Evolutionary conservation across 116 monocot genomes (phyloP).

Genomic region (Posidonia oceanica): DNA sequence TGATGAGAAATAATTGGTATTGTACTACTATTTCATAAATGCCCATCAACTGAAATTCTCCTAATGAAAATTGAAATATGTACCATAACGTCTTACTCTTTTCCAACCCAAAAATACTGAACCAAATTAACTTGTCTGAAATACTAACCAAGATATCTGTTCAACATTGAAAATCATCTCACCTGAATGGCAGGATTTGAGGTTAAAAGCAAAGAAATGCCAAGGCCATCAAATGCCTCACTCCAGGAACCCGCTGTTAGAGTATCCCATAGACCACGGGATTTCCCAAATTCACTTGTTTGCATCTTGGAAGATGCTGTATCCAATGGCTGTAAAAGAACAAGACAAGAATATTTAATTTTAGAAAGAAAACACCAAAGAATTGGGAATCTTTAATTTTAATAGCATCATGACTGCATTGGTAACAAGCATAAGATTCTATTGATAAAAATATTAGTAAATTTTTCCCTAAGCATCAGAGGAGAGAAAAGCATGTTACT

Average conservation of each 20-base stretch:
- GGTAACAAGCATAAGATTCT: neutral
- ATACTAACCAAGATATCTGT: too few relatives aligned
- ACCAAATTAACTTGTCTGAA: too few relatives aligned
- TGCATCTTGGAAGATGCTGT: conserved; percentile 97
- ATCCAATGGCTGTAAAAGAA: conserved; percentile 72
- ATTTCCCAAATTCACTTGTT: conserved; percentile 93
- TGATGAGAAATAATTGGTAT: too few relatives aligned
- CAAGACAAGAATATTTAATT: conserved; percentile 1
- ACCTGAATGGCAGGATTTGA: conserved; percentile 97
- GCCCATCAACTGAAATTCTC: too few relatives aligned
- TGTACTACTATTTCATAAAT: too few relatives aligned
- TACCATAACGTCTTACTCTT: too few relatives aligned
- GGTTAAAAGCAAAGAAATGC: conserved; percentile 82
- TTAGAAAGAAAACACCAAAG: neutral
- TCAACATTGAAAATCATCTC: conserved; percentile 4
- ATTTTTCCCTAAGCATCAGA: neutral
- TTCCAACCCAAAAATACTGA: too few relatives aligned
- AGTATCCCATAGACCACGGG: conserved; percentile 72
- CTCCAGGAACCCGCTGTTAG: conserved; percentile 59
- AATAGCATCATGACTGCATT: too few relatives aligned
- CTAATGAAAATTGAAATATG: too few relatives aligned
- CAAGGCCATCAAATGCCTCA: conserved; percentile 87
- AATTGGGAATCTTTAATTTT: too few relatives aligned
- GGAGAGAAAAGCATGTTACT: neutral
- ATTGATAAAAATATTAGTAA: neutral